phyloP scores from a whole-genome alignment of 106 monocot species.

The Allium fistulosum region DNA sequence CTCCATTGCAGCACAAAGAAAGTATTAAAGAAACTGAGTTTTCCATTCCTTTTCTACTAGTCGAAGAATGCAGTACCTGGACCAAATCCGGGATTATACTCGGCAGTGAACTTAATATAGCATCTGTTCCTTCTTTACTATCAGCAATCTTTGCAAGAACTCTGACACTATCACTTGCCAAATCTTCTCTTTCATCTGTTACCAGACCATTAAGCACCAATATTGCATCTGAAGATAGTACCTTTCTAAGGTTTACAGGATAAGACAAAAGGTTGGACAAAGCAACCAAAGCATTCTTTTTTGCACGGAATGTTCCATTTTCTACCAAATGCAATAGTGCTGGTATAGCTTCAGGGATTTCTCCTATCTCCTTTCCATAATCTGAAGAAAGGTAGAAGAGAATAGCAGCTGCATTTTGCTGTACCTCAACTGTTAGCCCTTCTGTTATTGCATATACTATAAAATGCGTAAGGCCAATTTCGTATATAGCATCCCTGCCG shows the following conservation, averaged over 20 bases:
- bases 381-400: constrained; percentile 68
- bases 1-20: constrained; percentile 46
- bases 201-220: constrained; percentile 25
- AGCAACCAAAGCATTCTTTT: constrained; percentile 54
- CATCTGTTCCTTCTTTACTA: constrained; percentile 29
- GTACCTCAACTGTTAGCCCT: constrained; percentile 29
- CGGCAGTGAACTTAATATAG: constrained; percentile 21
- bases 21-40: constrained; percentile 43
- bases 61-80: constrained; percentile 30
- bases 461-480: constrained; percentile 28
- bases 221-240: constrained; percentile 32
- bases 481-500: constrained; percentile 49
- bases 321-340: constrained; percentile 41
- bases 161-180: constrained; percentile 38
- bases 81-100: constrained; percentile 19
- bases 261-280: constrained; percentile 39
- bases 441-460: constrained; percentile 27
- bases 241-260: constrained; percentile 34
- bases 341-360: constrained; percentile 45
- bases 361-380: constrained; percentile 49
- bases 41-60: constrained; percentile 38
- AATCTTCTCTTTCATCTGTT: constrained; percentile 40
- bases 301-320: constrained; percentile 40
- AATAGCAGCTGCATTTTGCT: constrained; percentile 66
- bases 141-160: constrained; percentile 55